Base-by-base conservation (phyloP, 371 early-diverging fungal genomes). In the Zancudomyces culisetae region DNA sequence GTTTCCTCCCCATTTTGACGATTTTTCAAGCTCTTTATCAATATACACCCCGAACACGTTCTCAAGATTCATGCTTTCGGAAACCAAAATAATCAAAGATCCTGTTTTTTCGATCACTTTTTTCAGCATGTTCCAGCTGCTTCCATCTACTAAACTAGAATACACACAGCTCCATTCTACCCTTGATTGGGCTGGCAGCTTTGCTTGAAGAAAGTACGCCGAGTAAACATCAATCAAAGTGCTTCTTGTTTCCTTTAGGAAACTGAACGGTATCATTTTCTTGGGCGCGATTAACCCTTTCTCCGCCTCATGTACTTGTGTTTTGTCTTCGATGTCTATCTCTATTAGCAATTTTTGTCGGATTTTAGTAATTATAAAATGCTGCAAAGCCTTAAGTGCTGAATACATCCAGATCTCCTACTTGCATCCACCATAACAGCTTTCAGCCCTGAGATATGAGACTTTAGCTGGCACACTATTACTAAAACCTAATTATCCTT, bases 41-140 rank as follows among this genome's bases (percentile, higher is more conserved):
- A 77, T 70, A 60, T 81, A 91, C 1, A 75, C 85, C 0, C 89
- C 92, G 74, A 89, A 85, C n/a, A 76, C 42, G 1, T 42, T 35
- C 12, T 3, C 15, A 12, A 8, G 29, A 8, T 28, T n/a, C 21
- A 23, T 41, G 30, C 52, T 56, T 27, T 60, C 67, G n/a, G 52
- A 52, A 6, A 66, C 47, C 8, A 66, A 35, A 10, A 66, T 24
- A 3, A 66, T 39, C 23, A 66, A 12, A 23, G 68, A 40, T 2
- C 67, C 68, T 0, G 46, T 46, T 40, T 39, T 43, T 27, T 62
- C 67, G 3, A 66, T 53, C 18, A 49, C 48, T 22, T 39, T 43
- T 27, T 49, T 53, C 26, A 66, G 66, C 27, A 59, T 51, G 51
- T 57, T 66, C 67, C 67, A 66, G 49, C 67, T 66, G n/a, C 51